phyloP scores from a whole-genome alignment of 78 protist species.

The Monosiga brevicollis region DNA sequence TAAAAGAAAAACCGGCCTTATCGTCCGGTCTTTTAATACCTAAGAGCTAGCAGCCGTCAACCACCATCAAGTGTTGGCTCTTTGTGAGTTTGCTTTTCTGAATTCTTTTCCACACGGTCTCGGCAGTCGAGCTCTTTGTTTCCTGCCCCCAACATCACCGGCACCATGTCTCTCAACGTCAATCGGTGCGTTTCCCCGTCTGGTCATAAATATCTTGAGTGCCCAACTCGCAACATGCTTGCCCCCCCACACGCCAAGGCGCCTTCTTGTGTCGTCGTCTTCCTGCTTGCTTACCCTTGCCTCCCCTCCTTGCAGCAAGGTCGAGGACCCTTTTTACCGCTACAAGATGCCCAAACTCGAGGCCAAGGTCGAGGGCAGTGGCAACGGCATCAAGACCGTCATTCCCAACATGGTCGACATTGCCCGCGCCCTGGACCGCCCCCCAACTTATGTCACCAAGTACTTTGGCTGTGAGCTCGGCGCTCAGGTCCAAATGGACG shows the following conservation, averaged over 20 bases:
- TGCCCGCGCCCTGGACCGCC: conserved; percentile 63
- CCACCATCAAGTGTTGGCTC: no score
- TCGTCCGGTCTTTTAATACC: no score
- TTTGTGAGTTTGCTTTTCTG: no score
- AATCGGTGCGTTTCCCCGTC: no score
- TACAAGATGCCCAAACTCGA: conserved; percentile 84
- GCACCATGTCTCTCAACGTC: no score
- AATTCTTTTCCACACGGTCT: no score
- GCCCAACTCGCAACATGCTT: neutral
- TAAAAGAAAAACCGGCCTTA: no score
- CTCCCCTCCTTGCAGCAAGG: neutral
- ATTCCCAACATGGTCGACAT: conserved; percentile 67
- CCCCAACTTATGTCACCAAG: conserved; percentile 62
- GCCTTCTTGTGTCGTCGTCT: neutral
- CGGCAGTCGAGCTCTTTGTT: no score
- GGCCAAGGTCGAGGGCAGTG: conserved; percentile 76
- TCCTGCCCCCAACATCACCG: no score
- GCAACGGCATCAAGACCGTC: conserved; percentile 92
- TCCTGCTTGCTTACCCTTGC: neutral
- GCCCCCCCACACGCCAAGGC: neutral
- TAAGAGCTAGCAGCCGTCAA: no score
- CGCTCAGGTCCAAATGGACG: conserved; percentile 59
- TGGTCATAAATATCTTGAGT: no score
- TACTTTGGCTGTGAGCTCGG: conserved; percentile 84
- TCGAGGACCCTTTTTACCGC: conserved; percentile 48